Base-by-base conservation (phyloP, 441 rosid genomes). In the Francoa sonchifolia region DNA sequence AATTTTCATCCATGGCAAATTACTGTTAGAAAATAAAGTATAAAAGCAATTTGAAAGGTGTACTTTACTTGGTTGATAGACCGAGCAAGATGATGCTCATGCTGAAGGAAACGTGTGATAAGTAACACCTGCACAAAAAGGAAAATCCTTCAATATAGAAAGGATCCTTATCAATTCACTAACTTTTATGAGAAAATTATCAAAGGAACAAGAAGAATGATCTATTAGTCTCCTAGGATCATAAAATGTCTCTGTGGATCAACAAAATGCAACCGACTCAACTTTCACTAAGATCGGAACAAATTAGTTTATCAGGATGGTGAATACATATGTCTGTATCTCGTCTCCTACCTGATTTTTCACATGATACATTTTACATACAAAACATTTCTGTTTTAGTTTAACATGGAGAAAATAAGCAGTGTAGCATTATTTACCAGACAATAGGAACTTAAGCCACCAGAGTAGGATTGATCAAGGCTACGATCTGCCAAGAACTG, bases 391-490 rank as follows among this genome's bases (percentile, higher is more conserved):
- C 1, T 19, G n/a, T 36, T 36, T 36, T 36, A 20, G 16, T 14
- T 30, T 12, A 15, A 23, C 0, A n/a, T 20, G n/a, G 23, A 29
- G 23, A 30, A 42, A 40, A 31, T 4, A 35, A 13, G 48, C 15
- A 17, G 33, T 25, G 22, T 11, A 33, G 30, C 30, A 41, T n/a
- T 8, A 62, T 68, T 70, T 61, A 86, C 96, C 88, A 90, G 72
- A 65, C 99, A 86, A 66, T 90, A 80, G 49, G 99, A 90, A 71
- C 95, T 90, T 72, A 92, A 79, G 65, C 99, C 99, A 40, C 99
- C 99, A 62, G 99, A 92, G 62, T 92, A 92, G 47, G 96, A 80
- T 47, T 83, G 96, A 45, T 86, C 99, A 68, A 86, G 77, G 75
- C 90, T 78, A 53, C 99, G 96, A 65, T 82, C 96, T 41, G 96